Conservation (phyloP, 352 stramenopile genomes). For the Poterioochromonas sp. region DNA sequence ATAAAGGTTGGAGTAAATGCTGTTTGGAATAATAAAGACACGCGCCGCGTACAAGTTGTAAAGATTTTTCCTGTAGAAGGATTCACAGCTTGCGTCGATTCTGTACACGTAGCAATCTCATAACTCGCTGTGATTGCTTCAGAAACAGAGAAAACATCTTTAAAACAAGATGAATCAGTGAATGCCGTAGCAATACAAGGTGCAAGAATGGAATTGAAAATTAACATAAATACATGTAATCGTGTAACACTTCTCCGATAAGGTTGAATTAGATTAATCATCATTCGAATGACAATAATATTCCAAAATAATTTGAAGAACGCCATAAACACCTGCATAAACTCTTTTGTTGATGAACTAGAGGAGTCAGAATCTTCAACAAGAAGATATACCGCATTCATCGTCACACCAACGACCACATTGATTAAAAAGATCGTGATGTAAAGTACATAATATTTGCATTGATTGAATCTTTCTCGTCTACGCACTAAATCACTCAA, state of each 20-base stretch:
- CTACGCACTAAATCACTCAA: too few species aligned
- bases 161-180: slow-evolving; percentile 5
- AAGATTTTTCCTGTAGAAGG: not conserved
- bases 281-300: not conserved
- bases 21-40: not conserved
- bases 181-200: not conserved
- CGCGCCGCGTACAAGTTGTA: not conserved
- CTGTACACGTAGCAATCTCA: not conserved
- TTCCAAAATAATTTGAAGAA: slow-evolving; percentile 19
- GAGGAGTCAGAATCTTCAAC: not conserved
- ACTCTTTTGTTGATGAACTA: not conserved
- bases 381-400: slow-evolving; percentile 1
- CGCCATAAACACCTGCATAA: slow-evolving; percentile 10
- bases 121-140: not conserved
- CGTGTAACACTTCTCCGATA: not conserved
- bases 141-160: not conserved
- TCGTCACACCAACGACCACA: not conserved
- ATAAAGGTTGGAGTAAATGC: slow-evolving; percentile 13
- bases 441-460: too few species aligned
- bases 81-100: not conserved
- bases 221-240: not conserved
- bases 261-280: not conserved
- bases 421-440: too few species aligned
- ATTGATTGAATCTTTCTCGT: too few species aligned
- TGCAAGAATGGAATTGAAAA: slow-evolving; percentile 8